These are phyloP conservation scores for Lantana camara DNA, from an alignment of 257 asterid species.

Conservation along the genomic window DNA sequence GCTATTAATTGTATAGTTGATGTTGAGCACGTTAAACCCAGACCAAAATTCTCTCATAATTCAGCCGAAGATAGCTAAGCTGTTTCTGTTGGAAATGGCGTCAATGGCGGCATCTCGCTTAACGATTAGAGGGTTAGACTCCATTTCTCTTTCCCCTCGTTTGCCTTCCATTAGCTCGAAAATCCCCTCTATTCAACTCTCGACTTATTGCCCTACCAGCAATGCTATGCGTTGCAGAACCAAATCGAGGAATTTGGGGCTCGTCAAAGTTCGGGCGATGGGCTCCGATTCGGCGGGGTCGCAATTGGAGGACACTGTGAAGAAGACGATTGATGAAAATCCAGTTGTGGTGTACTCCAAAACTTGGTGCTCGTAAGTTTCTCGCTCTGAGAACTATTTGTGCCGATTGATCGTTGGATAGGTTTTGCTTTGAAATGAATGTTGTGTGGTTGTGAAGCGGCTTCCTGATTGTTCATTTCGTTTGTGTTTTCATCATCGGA, in stretches of 20 bases:
- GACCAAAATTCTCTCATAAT: background rate
- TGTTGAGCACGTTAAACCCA: background rate
- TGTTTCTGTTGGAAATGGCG: constrained; percentile 26
- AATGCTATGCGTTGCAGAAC: constrained; percentile 22
- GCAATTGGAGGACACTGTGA: constrained; percentile 64
- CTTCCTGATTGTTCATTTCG: constrained; percentile 17
- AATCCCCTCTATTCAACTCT: constrained; percentile 6
- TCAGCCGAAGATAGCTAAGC: background rate
- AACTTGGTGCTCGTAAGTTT: constrained; percentile 90
- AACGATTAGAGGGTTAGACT: constrained; percentile 27
- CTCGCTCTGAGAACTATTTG: background rate
- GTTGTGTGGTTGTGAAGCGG: background rate
- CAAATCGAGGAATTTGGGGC: constrained; percentile 29
- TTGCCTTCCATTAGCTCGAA: constrained; percentile 22
- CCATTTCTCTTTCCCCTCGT: constrained; percentile 31
- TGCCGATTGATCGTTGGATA: too few species aligned
- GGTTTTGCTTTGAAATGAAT: too few species aligned
- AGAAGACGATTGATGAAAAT: constrained; percentile 54
- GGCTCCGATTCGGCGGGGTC: constrained; percentile 60
- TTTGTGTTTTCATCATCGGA: background rate
- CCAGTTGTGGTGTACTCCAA: constrained; percentile 95
- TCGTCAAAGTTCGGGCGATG: constrained; percentile 59
- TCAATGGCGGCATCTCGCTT: constrained; percentile 43
- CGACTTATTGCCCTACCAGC: constrained; percentile 18
- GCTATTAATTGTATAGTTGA: too few species aligned